phyloP scores from a whole-genome alignment of 1,284 basidiomycete species.

The Paramarasmius palmivorus region DNA sequence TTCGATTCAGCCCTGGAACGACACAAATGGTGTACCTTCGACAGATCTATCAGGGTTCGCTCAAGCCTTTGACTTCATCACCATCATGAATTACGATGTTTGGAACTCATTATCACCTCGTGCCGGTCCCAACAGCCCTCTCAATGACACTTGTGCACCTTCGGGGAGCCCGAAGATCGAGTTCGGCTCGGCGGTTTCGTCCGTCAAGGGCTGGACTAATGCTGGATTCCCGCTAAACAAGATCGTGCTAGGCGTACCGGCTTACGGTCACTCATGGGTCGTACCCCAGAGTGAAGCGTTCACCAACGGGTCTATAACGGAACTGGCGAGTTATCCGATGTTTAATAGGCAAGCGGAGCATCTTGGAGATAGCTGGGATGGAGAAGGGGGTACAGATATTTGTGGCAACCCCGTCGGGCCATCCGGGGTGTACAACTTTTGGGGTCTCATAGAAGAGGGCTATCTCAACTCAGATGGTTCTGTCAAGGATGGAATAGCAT shows the following conservation, averaged over 20 bases:
- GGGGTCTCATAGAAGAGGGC: conserved; percentile 51
- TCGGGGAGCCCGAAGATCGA: conserved; percentile 43
- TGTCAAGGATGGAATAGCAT: conserved; percentile 47
- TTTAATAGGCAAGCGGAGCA: conserved; percentile 11
- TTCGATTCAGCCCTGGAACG: conserved; percentile 68
- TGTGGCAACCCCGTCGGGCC: conserved; percentile 22
- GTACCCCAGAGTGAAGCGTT: conserved; percentile 33
- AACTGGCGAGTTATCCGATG: conserved; percentile 4
- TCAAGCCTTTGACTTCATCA: conserved; percentile 73
- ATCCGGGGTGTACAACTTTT: conserved; percentile 57
- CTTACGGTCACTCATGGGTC: conserved; percentile 56
- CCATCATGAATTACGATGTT: conserved; percentile 20
- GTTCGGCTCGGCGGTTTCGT: conserved; percentile 61
- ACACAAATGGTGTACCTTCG: conserved; percentile 54
- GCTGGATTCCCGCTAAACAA: conserved; percentile 69
- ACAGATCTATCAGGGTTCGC: conserved; percentile 71
- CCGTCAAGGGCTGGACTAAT: conserved; percentile 61
- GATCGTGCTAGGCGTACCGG: conserved; percentile 71
- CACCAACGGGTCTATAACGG: conserved; percentile 10
- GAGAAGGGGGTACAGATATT: conserved; percentile 5
- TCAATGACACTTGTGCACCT: conserved; percentile 63
- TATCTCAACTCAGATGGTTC: conserved; percentile 55
- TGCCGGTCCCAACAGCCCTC: conserved; percentile 43
- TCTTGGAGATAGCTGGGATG: conserved; percentile 13
- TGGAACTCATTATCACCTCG: conserved; percentile 1